Evolutionary conservation across 176 grass and related monocot genomes (phyloP), one percentile per base, ranked within the genome.

Genomic region (Cenchrus purpureus): DNA sequence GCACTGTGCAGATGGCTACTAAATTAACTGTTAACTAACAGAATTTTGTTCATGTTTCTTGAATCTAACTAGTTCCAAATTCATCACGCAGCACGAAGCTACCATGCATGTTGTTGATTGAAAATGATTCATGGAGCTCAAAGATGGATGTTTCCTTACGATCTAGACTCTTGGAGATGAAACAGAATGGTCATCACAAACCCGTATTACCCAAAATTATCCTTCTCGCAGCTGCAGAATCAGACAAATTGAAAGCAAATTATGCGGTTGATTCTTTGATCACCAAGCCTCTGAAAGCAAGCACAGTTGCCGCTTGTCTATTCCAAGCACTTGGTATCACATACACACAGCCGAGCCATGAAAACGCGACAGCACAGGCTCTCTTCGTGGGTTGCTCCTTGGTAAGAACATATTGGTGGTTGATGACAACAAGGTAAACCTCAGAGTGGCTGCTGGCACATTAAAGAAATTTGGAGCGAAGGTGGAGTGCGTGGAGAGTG

Each of bases 361-460:
- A 96, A 28, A 86, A 80, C 73, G 4, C 63, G 75, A 89, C 17
- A 77, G 79, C 48, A 80, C 88, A 68, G 66, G 68, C 82, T 92
- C 84, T 65, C 90, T 99, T 81, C 87, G 71, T 32, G 82, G 82
- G 12, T 86, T 99, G 61, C 80, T 99, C 83, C 79, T 72, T 52
- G 92, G 90, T 72, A 99, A 94, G 90, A 92, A 89, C 16, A 99
- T 99, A 84, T 92, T 99, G 86, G 94, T 99, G 50, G 97, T 99
- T 80, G 97, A 99, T 84, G 97, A 99, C 55, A 96, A 97, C 82
- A 99, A 85, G 78, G 97, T 99, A 65, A 99, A 99, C 85, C 92
- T 96, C 64, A 92, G 91, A 89, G 91, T 99, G 62, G 94, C 97
- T 76, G 94, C 88, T 77, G 94, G 91, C 82, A 94, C 90, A 74